Evolutionary conservation across 1,284 basidiomycete genomes (phyloP), one percentile per base, ranked within the genome.

Genomic region (Anthracocystis walkeri): DNA sequence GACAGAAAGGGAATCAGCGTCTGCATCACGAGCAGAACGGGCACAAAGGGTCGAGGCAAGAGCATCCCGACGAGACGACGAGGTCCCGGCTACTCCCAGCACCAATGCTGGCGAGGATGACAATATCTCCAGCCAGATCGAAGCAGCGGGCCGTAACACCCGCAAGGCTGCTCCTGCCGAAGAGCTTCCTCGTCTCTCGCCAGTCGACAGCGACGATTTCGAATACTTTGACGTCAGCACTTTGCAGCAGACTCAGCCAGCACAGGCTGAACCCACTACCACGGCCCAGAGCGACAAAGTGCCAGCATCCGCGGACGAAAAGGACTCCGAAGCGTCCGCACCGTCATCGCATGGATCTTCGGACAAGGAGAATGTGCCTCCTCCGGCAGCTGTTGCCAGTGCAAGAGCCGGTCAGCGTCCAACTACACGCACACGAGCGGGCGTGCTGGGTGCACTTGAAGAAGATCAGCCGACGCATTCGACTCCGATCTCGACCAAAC

Each of bases 301-400:
- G 16, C 20, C 59, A 0, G 16, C 20, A 3, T 54, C 60, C 0
- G 48, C 44, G 7, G 44, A 40, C 21, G 44, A 40, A n/a, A 46
- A 49, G 11, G 21, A 14, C 25, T 62, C 59, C 2, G 46, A 60
- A 1, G 31, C 27, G 16, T 42, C 18, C 1, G 21, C 33, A 10
- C 31, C 54, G 14, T n/a, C 41, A 12, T 68, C 62, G 6, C 62
- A 62, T 46, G 65, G 54, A 7, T 68, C 65, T 10, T 74, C 71
- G 4, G 71, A 74, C 58, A 74, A 74, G 51, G 71, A 74, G 55
- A 74, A 74, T 21, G 46, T 65, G 40, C 71, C 71, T n/a, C 71
- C 65, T 0, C 50, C 48, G 4, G 35, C 58, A 23, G 50, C 51
- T 50, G 45, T 23, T 23, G 52, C 18, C 20, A 29, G 41, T 12